Percentiles rank a stretch among this genome's conserved stretches.
Conservation (phyloP, 495 filamentous ascomycete genomes). For the Cenococcum geophilum region DNA sequence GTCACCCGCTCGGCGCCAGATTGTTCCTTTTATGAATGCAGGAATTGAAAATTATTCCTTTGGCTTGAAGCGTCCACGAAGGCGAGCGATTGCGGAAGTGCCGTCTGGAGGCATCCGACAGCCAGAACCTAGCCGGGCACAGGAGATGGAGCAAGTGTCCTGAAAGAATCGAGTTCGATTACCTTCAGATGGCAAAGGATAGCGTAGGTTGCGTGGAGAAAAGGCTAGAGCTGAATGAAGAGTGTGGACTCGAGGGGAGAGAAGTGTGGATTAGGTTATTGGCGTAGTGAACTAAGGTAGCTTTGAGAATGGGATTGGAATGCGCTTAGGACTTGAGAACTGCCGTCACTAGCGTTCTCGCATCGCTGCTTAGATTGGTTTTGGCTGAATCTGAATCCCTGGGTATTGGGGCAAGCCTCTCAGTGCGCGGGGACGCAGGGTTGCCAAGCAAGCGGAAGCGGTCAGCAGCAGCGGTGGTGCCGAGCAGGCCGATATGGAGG, state of each 20-base stretch:
- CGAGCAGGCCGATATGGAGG: constrained; percentile 11
- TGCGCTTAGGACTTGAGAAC: constrained; percentile 1
- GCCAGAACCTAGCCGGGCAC: not conserved
- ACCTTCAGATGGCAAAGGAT: not conserved
- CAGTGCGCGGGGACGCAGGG: constrained; percentile 3
- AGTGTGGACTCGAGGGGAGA: not conserved
- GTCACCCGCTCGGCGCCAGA: not conserved
- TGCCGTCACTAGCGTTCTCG: constrained; percentile 3
- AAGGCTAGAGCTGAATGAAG: not conserved
- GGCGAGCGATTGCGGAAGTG: constrained; percentile 7
- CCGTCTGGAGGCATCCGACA: constrained; percentile 14
- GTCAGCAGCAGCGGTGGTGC: not conserved
- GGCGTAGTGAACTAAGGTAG: constrained; percentile 8
- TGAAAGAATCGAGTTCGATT: not conserved
- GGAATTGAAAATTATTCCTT: not conserved
- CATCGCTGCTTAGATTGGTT: constrained; percentile 7
- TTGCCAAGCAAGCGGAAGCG: constrained; percentile 13
- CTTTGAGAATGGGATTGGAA: constrained; percentile 6
- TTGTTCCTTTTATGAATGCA: not conserved
- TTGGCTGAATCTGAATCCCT: constrained; percentile 2
- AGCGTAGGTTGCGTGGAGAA: not conserved
- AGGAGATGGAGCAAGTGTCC: not conserved
- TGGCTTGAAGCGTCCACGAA: not conserved
- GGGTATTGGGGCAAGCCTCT: not conserved
- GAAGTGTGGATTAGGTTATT: constrained; percentile 13